These are phyloP conservation scores for Colletotrichum australisinense DNA, from an alignment of 2,329 filamentous ascomycete genomes.

Conservation along the genomic window DNA sequence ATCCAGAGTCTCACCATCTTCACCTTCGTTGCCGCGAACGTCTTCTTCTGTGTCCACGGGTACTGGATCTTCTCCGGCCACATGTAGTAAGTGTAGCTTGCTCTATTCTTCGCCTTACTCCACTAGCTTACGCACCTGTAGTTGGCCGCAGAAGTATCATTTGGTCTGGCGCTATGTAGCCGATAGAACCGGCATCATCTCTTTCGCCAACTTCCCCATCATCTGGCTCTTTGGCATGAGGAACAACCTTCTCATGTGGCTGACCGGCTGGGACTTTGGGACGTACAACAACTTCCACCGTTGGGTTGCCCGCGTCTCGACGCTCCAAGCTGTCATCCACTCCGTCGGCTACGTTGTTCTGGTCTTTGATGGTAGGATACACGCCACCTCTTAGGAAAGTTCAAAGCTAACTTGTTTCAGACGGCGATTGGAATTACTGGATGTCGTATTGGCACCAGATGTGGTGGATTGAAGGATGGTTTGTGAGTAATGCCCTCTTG, in stretches of 20 bases:
- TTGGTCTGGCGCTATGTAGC: constrained; percentile 66
- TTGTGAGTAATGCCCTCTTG: constrained; percentile 45
- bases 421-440: constrained; percentile 52
- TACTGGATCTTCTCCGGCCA: constrained; percentile 52
- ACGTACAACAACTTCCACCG: constrained; percentile 77
- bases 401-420: constrained; percentile 38
- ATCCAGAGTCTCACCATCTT: constrained; percentile 55
- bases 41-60: constrained; percentile 48
- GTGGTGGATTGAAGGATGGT: constrained; percentile 63
- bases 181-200: constrained; percentile 73
- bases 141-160: constrained; percentile 46
- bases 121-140: constrained; percentile 30
- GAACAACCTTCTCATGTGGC: constrained; percentile 74
- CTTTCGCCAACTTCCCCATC: constrained; percentile 71
- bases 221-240: constrained; percentile 75
- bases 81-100: constrained; percentile 48
- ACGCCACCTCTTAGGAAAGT: neutral
- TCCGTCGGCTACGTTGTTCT: constrained; percentile 68
- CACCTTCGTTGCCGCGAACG: constrained; percentile 51
- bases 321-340: constrained; percentile 71
- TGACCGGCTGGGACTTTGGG: constrained; percentile 76
- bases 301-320: constrained; percentile 72
- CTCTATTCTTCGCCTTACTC: neutral
- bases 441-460: constrained; percentile 51
- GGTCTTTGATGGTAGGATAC: constrained; percentile 48